Evolutionary conservation across 2,329 filamentous ascomycete species (phyloP), one percentile per base, ranked within the genome.

Genomic region (Beauveria asiatica): DNA sequence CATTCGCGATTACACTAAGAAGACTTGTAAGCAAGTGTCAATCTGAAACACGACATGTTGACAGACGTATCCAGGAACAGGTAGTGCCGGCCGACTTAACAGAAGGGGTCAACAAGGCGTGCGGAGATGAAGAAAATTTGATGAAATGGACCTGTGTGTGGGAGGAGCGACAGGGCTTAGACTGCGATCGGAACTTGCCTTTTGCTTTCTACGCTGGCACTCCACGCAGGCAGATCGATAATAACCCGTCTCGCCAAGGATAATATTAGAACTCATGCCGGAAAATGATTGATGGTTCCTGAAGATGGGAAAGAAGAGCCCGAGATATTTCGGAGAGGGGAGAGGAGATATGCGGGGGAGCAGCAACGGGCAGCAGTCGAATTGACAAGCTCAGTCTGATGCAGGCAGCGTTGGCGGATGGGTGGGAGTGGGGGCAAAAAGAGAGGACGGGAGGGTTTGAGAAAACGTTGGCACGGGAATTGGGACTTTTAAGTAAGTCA

Each of bases 171-270:
- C 33, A 42, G 21, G 25, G 16, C 25, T 53, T 42, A 21, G 44
- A 16, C 16, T 37, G 8, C 41, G 33, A 37, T 57, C 44, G 50
- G 50, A 55, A 64, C 68, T 13, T 62, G 71, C 72, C 67, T 74
- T 74, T 67, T 74, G 73, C 65, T 74, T 74, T 56, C 73, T 67
- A 44, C 72, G 71, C 63, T 74, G 71, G 54, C 72, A 79, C 65
- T 78, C 76, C 39, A 73, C 75, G 67, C 76, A 79, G 57, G 76
- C 75, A 17, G 70, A 67, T 56, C 70, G 69, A 61, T 69, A 65
- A 57, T 67, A 65, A 13, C 62, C 54, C 44, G 60, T 62, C 46
- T 62, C 60, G 55, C 33, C 55, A 6, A 59, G 55, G 39, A 62
- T 48, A 44, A 52, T 62, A 46, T 62, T 62, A 45, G 60, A 52